These are phyloP conservation scores for Crepidotus variabilis DNA, from an alignment of 768 basidiomycete species.

Conservation along the genomic window DNA sequence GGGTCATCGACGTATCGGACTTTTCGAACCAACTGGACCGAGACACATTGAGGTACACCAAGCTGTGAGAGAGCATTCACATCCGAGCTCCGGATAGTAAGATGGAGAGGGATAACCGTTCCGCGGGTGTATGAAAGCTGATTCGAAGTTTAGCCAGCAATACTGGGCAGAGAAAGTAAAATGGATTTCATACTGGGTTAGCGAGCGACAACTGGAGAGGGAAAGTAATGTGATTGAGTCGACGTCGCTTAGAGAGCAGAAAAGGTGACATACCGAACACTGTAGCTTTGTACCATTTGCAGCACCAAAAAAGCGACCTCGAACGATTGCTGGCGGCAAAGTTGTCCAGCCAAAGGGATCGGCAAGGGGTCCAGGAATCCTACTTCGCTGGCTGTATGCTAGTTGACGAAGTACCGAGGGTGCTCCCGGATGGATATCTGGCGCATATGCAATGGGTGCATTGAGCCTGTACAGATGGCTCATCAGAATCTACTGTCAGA, in stretches of 20 bases:
- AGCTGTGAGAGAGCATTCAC: constrained; percentile 26
- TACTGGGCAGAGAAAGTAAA: neutral
- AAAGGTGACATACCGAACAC: constrained; percentile 22
- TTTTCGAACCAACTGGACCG: constrained; percentile 23
- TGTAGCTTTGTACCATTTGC: constrained; percentile 21
- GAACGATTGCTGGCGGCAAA: constrained; percentile 15
- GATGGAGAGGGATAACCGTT: constrained; percentile 31
- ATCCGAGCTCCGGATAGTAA: constrained; percentile 26
- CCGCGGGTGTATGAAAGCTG: constrained; percentile 36
- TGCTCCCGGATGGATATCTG: constrained; percentile 26
- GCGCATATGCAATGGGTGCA: constrained; percentile 26
- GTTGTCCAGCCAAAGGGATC: constrained; percentile 34
- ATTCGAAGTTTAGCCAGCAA: neutral
- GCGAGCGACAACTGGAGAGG: constrained; percentile 28
- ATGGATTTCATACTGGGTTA: constrained; percentile 26
- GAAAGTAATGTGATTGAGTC: neutral
- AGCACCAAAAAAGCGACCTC: constrained; percentile 18
- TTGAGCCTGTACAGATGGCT: constrained; percentile 12
- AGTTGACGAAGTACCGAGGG: constrained; percentile 28
- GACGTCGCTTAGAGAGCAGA: neutral
- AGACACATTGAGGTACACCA: constrained; percentile 19
- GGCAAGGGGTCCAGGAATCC: constrained; percentile 26
- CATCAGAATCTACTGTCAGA: no score
- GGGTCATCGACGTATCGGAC: constrained; percentile 22
- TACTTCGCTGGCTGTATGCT: constrained; percentile 26